Conservation (phyloP, 495 filamentous ascomycete genomes). For the Platismatia glauca region DNA sequence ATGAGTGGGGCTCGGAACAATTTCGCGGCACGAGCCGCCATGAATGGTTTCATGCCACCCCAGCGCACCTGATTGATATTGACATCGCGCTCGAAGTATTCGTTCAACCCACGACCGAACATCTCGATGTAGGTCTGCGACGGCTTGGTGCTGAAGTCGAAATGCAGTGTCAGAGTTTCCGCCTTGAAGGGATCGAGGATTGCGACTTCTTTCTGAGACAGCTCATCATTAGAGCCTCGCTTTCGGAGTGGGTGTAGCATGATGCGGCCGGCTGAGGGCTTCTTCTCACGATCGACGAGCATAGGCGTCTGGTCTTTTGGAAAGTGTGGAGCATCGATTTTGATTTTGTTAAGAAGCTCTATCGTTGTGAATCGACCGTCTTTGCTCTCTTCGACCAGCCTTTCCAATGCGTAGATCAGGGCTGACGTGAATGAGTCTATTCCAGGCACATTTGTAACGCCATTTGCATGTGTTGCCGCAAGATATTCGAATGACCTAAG, state of each 20-base stretch:
- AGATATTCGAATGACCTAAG: constrained; percentile 21
- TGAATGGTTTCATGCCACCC: neutral
- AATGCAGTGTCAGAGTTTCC: constrained; percentile 14
- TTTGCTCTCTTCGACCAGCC: constrained; percentile 1
- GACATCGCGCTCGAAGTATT: constrained; percentile 1
- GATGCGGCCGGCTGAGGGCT: constrained; percentile 11
- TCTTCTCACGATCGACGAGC: constrained; percentile 7
- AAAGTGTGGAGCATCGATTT: constrained; percentile 14
- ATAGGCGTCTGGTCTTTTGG: constrained; percentile 14
- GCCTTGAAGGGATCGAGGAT: neutral
- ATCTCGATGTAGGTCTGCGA: neutral
- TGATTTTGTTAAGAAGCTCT: constrained; percentile 17
- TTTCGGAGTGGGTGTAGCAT: constrained; percentile 18
- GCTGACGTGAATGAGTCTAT: constrained; percentile 20
- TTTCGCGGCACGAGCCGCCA: neutral
- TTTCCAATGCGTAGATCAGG: constrained; percentile 16
- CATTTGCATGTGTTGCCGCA: constrained; percentile 12
- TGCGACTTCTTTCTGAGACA: neutral
- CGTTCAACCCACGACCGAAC: constrained; percentile 6
- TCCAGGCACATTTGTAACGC: constrained; percentile 12
- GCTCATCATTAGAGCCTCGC: neutral
- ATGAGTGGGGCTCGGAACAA: neutral
- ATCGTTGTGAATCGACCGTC: constrained; percentile 20
- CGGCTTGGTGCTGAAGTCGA: constrained; percentile 15
- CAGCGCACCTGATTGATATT: constrained; percentile 3